Evolutionary conservation across 352 stramenopile species (phyloP).

Genomic region (Saprolegnia parasitica): DNA sequence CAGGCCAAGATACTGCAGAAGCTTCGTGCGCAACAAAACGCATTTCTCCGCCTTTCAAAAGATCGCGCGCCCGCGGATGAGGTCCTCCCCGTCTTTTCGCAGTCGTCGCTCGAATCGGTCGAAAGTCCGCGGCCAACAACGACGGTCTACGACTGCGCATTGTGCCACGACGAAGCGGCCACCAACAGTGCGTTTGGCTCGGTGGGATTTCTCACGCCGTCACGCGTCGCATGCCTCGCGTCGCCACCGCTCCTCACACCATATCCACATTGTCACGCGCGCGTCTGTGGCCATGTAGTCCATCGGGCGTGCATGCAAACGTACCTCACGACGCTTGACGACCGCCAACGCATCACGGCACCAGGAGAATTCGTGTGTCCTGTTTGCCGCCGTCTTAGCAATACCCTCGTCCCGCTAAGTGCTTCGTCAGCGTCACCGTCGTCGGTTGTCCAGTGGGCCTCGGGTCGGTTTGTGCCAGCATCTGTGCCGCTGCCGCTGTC

Average conservation of each 20-base stretch:
- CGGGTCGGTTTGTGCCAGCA: neutral
- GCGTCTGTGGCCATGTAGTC: conserved; percentile 55
- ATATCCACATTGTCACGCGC: conserved; percentile 9
- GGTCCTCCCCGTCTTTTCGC: neutral
- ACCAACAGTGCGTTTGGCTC: neutral
- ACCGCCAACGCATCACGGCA: conserved; percentile 47
- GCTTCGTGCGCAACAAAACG: conserved; percentile 66
- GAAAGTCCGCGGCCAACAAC: neutral
- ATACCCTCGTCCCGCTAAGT: conserved; percentile 50
- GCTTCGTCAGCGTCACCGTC: neutral
- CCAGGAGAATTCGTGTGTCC: conserved; percentile 74
- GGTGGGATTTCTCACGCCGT: neutral
- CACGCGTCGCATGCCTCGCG: neutral
- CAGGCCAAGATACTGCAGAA: conserved; percentile 67
- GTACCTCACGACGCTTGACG: conserved; percentile 54
- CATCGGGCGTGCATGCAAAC: conserved; percentile 64
- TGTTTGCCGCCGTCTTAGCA: conserved; percentile 68
- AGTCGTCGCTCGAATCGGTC: neutral
- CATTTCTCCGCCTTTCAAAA: conserved; percentile 45
- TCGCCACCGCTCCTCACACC: neutral
- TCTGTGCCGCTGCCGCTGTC: neutral
- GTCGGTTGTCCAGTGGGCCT: neutral
- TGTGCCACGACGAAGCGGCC: conserved; percentile 6
- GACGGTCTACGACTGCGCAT: neutral
- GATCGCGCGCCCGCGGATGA: neutral